Evolutionary conservation across 768 basidiomycete genomes (phyloP), one percentile per base, ranked within the genome.

Genomic region (Boletus vinaceobasis): DNA sequence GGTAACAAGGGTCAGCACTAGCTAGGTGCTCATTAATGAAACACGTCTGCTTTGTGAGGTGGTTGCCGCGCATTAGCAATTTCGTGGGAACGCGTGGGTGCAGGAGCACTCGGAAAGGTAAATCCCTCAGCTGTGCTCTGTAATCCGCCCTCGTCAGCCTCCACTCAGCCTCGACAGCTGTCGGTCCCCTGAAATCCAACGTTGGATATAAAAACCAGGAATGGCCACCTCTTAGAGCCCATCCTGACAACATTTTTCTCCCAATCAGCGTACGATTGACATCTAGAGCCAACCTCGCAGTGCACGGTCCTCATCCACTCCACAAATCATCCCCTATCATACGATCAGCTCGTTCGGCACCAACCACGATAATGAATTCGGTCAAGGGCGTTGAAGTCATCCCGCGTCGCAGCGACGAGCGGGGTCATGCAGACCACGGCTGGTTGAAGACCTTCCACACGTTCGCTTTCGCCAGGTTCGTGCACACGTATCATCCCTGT

Each of bases 371-470:
- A 4, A 69, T 69, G 69, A 48, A 7, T n/a, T 53, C 56, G 2
- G 44, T 29, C 44, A 57, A 58, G 15, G 38, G 13, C 26, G 45
- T 74, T 21, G 74, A 74, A 45, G 75, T 86, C 49, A 46, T 74
- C 43, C 77, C 79, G 15, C 80, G 89, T 51, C 77, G 70, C 46
- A 89, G 83, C 57, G 67, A 84, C 44, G 80, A 84, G 21, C 78
- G 89, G 19, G 90, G 88, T 3, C 73, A 87, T 45, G 87, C 86
- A 7, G 82, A 93, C 65, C 90, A 91, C 60, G 87, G 81, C 26
- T 94, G 91, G 91, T 75, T 94, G 50, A 93, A 92, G 77, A 85
- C 88, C 0, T 89, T 90, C 76, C 86, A 93, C 61, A 88, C 90
- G 0, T 94, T 93, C 67, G 81, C 87, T 1, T 90, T 90, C 61